Evolutionary conservation across 1,139 yeast species (phyloP).

Genomic region (Diutina catenulata): DNA sequence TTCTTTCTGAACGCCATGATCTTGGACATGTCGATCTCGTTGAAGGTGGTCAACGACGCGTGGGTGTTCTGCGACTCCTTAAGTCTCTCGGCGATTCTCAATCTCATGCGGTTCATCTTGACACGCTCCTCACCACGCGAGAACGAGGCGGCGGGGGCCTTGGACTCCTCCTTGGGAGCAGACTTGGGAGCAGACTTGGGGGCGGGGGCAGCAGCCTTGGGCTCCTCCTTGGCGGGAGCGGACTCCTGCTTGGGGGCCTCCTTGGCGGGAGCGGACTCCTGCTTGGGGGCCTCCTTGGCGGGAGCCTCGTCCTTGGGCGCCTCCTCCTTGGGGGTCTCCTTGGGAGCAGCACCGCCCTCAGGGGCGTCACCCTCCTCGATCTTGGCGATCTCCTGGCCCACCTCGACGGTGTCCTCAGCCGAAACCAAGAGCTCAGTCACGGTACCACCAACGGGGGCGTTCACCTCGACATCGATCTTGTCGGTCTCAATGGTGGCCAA

Average conservation of each 20-base stretch:
- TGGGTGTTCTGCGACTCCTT: constrained; percentile 99
- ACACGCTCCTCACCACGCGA: constrained; percentile 85
- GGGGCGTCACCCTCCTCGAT: constrained; percentile 88
- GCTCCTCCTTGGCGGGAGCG: constrained; percentile 15
- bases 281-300: constrained; percentile 14
- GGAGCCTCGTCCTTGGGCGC: constrained; percentile 13
- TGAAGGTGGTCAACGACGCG: constrained; percentile 95
- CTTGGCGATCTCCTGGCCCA: constrained; percentile 86
- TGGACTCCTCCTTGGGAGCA: constrained; percentile 15
- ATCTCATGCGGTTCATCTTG: constrained; percentile 99
- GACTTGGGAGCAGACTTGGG: constrained; percentile 8
- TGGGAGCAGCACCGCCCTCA: constrained; percentile 41
- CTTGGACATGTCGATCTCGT: constrained; percentile 94
- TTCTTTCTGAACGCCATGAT: constrained; percentile 90
- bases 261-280: constrained; percentile 13
- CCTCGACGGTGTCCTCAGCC: constrained; percentile 90
- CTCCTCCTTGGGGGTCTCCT: constrained; percentile 17
- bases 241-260: constrained; percentile 17
- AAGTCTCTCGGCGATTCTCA: constrained; percentile 97
- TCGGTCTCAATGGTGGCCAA: constrained; percentile 97
- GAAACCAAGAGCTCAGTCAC: constrained; percentile 71
- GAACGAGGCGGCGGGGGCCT: constrained; percentile 45
- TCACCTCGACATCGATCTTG: constrained; percentile 94
- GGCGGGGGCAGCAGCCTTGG: constrained; percentile 11
- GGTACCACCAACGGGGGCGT: constrained; percentile 89